Evolutionary conservation across 306 rosid species (phyloP).

Genomic region (Quercus rubra): DNA sequence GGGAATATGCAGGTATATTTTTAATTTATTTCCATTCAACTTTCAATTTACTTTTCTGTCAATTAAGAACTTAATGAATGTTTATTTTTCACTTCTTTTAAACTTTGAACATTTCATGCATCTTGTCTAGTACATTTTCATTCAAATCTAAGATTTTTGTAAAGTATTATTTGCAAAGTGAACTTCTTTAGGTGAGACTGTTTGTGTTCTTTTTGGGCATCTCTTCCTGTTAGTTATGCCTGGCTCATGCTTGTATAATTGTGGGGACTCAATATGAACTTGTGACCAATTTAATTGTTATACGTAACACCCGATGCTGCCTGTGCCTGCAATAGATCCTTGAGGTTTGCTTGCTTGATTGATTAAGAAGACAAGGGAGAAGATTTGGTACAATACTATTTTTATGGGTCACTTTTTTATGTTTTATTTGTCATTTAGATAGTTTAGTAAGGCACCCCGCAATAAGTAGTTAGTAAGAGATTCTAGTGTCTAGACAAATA

Average conservation of each 20-base stretch:
- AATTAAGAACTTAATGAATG: conserved; percentile 3
- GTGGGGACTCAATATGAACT: not conserved
- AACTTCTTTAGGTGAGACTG: not conserved
- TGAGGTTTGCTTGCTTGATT: not conserved
- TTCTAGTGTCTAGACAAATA: not conserved
- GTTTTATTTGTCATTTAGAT: not conserved
- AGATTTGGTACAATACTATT: not conserved
- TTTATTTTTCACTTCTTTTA: not conserved
- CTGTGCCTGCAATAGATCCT: not conserved
- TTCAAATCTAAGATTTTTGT: not conserved
- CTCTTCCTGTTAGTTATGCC: not conserved
- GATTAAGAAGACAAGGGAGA: not conserved
- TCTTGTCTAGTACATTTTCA: conserved; percentile 1
- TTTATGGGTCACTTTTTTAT: not conserved
- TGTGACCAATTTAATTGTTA: not conserved
- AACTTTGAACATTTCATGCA: not conserved
- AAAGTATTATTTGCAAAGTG: not conserved
- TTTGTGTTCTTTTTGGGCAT: not conserved
- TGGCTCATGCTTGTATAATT: not conserved
- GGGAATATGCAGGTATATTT: conserved; percentile 96
- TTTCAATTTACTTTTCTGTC: conserved; percentile 2
- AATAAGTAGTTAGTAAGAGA: not conserved
- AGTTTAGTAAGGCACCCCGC: not conserved
- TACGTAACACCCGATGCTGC: not conserved
- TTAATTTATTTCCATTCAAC: conserved; percentile 8